Percentiles rank a stretch among this genome's conserved stretches.
Conservation (phyloP, 73 alveolate genomes). For the Stentor roeselii region DNA sequence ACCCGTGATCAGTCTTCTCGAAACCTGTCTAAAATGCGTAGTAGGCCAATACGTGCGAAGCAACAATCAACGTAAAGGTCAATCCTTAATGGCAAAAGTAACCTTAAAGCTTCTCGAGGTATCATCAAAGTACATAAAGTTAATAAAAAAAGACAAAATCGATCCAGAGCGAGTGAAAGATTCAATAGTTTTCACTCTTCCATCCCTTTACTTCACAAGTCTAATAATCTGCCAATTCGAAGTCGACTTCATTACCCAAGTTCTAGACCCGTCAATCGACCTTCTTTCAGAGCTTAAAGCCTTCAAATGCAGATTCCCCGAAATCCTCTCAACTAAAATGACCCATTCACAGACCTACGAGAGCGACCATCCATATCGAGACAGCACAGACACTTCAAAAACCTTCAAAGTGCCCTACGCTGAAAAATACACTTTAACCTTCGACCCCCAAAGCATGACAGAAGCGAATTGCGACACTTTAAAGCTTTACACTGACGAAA, state of each 20-base stretch:
- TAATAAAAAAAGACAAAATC: no score
- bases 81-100: no score
- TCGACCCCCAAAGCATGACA: constrained; percentile 13
- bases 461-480: not conserved
- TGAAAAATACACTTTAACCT: not conserved
- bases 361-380: constrained; percentile 2
- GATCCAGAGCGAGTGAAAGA: not conserved
- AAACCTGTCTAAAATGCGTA: not conserved
- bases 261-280: not conserved
- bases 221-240: not conserved
- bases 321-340: not conserved
- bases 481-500: constrained; percentile 5
- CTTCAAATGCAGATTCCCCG: not conserved
- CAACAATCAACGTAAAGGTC: not conserved
- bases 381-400: not conserved
- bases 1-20: not conserved
- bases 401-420: constrained; percentile 1
- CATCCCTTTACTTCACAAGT: not conserved
- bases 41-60: not conserved
- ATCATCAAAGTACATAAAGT: not conserved
- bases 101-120: not conserved
- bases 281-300: not conserved
- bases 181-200: not conserved
- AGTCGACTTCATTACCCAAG: not conserved
- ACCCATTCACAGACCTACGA: not conserved